Evolutionary conservation across 2,329 filamentous ascomycete genomes (phyloP).

Genomic region (Sclerotinia spermophila): DNA sequence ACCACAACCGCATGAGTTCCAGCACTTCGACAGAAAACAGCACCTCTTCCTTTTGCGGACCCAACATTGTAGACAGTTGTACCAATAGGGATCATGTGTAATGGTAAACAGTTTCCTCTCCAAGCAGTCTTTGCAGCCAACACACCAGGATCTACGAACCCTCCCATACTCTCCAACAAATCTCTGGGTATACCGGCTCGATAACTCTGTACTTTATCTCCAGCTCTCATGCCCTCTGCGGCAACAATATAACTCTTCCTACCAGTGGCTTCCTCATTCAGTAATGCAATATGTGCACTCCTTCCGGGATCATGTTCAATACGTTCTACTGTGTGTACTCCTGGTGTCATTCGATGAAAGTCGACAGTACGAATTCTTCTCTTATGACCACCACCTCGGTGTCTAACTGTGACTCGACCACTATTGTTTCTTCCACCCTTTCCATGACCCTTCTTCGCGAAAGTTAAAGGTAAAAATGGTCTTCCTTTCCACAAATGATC

Average conservation of each 20-base stretch:
- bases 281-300: conserved; percentile 85
- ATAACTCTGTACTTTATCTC: conserved; percentile 90
- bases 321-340: conserved; percentile 83
- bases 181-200: conserved; percentile 83
- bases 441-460: conserved; percentile 85
- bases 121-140: conserved; percentile 91
- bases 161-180: conserved; percentile 87
- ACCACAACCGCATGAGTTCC: conserved; percentile 88
- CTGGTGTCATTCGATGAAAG: conserved; percentile 73
- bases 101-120: conserved; percentile 88
- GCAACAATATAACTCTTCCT: conserved; percentile 88
- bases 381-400: conserved; percentile 89
- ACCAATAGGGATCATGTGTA: conserved; percentile 95
- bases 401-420: conserved; percentile 81
- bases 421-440: conserved; percentile 91
- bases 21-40: conserved; percentile 90
- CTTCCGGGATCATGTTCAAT: conserved; percentile 96
- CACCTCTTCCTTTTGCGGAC: conserved; percentile 66
- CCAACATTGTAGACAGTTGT: conserved; percentile 90
- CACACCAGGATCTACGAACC: conserved; percentile 89
- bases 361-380: conserved; percentile 88
- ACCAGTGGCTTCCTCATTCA: conserved; percentile 70
- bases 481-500: conserved; percentile 96
- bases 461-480: conserved; percentile 77
- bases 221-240: conserved; percentile 88